Evolutionary conservation across 768 basidiomycete genomes (phyloP).

Genomic region (Filobasidium wieringae): DNA sequence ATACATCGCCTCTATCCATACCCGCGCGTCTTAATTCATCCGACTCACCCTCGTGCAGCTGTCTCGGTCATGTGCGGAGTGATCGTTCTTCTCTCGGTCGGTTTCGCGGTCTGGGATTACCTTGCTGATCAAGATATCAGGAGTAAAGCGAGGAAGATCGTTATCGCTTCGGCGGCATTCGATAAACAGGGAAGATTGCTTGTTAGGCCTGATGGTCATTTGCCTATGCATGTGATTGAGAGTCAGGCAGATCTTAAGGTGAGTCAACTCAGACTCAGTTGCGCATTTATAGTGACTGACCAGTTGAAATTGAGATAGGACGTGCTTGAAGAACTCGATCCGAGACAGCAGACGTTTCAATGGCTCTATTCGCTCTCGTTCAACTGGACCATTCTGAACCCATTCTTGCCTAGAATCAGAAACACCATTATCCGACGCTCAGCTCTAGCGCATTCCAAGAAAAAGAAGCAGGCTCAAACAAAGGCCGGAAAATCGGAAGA

Average conservation of each 20-base stretch:
- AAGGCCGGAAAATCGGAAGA: constrained; percentile 16
- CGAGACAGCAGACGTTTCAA: constrained; percentile 37
- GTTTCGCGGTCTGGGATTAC: constrained; percentile 28
- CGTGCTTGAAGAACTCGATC: constrained; percentile 33
- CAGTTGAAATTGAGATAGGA: constrained; percentile 11
- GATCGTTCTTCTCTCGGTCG: constrained; percentile 31
- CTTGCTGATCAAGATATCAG: constrained; percentile 18
- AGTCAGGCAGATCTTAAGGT: constrained; percentile 34
- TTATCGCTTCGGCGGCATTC: constrained; percentile 36
- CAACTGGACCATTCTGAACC: constrained; percentile 36
- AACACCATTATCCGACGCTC: constrained; percentile 13
- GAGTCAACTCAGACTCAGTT: too few species aligned
- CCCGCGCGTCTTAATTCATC: too few species aligned
- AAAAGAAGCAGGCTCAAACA: constrained; percentile 9
- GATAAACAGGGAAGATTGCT: constrained; percentile 37
- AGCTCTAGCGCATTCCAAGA: neutral
- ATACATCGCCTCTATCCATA: neutral
- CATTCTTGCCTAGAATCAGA: constrained; percentile 33
- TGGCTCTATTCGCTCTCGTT: constrained; percentile 39
- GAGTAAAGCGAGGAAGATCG: constrained; percentile 31
- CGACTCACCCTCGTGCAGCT: constrained; percentile 16
- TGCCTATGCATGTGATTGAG: constrained; percentile 39
- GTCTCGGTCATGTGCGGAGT: constrained; percentile 39
- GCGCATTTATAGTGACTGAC: neutral
- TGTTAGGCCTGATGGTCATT: constrained; percentile 35